Evolutionary conservation across 1,284 basidiomycete species (phyloP).

Genomic region (Jaminaea rosea): DNA sequence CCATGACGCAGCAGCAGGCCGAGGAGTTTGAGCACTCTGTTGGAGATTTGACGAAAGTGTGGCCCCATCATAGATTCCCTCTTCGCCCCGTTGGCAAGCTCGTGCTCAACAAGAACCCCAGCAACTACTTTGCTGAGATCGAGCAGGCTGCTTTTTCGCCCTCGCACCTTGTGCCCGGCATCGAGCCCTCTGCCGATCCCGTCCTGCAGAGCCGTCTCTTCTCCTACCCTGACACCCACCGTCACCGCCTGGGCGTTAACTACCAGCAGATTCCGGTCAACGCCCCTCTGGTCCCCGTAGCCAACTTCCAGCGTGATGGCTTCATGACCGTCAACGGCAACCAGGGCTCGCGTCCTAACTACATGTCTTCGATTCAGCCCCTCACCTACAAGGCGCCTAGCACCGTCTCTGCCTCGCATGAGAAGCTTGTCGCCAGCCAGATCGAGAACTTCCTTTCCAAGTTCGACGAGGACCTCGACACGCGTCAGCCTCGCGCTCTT

Average conservation of each 20-base stretch:
- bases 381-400: slow-evolving; percentile 12
- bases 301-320: slow-evolving; percentile 67
- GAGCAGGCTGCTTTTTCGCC: slow-evolving; percentile 62
- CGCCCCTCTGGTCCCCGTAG: slow-evolving; percentile 48
- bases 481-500: slow-evolving; percentile 75
- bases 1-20: slow-evolving; percentile 81
- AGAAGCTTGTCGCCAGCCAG: slow-evolving; percentile 2
- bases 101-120: slow-evolving; percentile 72
- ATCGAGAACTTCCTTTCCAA: slow-evolving; percentile 57
- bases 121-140: slow-evolving; percentile 54
- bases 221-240: slow-evolving; percentile 71
- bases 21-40: slow-evolving; percentile 78
- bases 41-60: slow-evolving; percentile 68
- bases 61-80: slow-evolving; percentile 57
- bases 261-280: slow-evolving; percentile 29
- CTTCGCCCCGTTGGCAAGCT: slow-evolving; percentile 74
- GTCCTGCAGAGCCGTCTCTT: slow-evolving; percentile 38
- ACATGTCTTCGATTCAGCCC: slow-evolving; percentile 61
- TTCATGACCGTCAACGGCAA: slow-evolving; percentile 50
- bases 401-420: background rate
- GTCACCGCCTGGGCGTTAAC: slow-evolving; percentile 55
- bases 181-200: slow-evolving; percentile 35
- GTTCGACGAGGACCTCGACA: slow-evolving; percentile 58
- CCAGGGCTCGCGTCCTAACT: slow-evolving; percentile 76
- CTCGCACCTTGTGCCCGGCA: slow-evolving; percentile 25